These are phyloP conservation scores for Tulasnella calospora DNA, from an alignment of 768 basidiomycete species.

Conservation along the genomic window DNA sequence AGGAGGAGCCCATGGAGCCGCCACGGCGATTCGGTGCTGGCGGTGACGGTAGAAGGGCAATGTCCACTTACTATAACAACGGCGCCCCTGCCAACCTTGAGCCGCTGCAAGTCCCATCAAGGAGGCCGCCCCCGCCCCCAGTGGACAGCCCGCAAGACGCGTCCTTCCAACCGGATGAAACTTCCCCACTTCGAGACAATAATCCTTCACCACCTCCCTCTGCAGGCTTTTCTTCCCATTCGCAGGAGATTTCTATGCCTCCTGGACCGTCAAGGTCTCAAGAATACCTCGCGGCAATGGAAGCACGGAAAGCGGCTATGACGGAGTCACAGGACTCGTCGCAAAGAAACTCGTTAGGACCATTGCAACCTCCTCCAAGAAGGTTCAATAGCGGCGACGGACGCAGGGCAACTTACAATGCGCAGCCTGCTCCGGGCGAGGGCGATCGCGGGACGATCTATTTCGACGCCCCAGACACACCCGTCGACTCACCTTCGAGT, in stretches of 20 bases:
- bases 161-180: neutral
- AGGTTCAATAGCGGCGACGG: constrained; percentile 10
- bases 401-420: neutral
- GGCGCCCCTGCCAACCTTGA: neutral
- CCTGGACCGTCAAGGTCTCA: constrained; percentile 9
- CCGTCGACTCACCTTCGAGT: neutral
- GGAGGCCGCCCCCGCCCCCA: neutral
- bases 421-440: neutral
- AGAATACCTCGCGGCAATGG: constrained; percentile 8
- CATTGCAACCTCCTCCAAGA: constrained; percentile 8
- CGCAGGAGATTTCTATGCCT: neutral
- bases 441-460: constrained; percentile 10
- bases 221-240: neutral
- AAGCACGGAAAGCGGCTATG: neutral
- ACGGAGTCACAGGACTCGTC: neutral
- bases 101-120: neutral
- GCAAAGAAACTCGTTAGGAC: neutral
- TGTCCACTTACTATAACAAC: neutral
- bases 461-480: constrained; percentile 10
- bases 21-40: neutral
- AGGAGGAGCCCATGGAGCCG: neutral
- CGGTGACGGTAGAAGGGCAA: neutral
- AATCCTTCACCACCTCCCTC: neutral
- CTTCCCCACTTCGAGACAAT: neutral
- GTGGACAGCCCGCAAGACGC: neutral